These are phyloP conservation scores for Filobasidium wieringae DNA, from an alignment of 768 basidiomycete genomes.

Conservation along the genomic window DNA sequence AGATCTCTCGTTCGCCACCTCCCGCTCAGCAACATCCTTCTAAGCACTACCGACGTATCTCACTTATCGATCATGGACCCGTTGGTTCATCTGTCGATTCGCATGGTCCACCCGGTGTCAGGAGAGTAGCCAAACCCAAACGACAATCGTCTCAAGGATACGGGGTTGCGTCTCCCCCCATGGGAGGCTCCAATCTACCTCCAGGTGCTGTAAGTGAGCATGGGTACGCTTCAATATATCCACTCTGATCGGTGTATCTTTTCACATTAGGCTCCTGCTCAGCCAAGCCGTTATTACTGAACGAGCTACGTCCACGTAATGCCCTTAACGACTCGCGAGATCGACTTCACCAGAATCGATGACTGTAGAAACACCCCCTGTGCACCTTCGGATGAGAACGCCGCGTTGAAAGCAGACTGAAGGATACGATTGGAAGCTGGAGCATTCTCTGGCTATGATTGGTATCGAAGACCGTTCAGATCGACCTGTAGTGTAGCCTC, in stretches of 20 bases:
- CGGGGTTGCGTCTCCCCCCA: constrained; percentile 19
- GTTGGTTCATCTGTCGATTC: constrained; percentile 54
- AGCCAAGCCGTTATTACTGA: background rate
- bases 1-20: constrained; percentile 6
- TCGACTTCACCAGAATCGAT: no score
- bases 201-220: constrained; percentile 33
- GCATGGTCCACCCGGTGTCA: constrained; percentile 59
- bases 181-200: constrained; percentile 20
- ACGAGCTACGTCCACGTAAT: background rate
- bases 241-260: background rate
- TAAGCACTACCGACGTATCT: constrained; percentile 58
- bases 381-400: no score
- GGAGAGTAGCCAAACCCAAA: constrained; percentile 42
- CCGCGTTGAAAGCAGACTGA: no score
- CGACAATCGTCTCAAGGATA: constrained; percentile 12
- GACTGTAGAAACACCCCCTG: no score
- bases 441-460: no score
- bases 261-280: background rate
- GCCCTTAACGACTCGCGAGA: background rate
- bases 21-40: constrained; percentile 20
- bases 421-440: no score
- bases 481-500: no score
- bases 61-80: constrained; percentile 65
- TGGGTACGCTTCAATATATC: background rate
- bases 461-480: no score